A percentile compares a stretch with the other conserved stretches of the same genome.
These are phyloP conservation scores for Fomitopsis pinicola DNA, from an alignment of 1,284 basidiomycete species.

Conservation along the genomic window DNA sequence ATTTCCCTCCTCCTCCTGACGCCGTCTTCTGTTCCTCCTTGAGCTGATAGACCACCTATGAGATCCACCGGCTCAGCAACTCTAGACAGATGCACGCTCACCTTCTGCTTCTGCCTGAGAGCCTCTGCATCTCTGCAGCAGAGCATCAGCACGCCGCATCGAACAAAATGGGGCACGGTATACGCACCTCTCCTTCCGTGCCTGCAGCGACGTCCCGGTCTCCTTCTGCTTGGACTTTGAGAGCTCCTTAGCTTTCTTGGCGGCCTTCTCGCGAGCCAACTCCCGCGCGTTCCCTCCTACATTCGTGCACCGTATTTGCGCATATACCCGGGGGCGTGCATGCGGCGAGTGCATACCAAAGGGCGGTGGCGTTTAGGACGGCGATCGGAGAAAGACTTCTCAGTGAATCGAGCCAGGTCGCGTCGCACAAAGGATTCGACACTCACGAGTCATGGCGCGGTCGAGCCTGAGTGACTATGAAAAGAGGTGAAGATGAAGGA, in stretches of 20 bases:
- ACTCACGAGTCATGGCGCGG: conserved; percentile 23
- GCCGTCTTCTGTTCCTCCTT: conserved; percentile 51
- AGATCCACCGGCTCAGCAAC: neutral
- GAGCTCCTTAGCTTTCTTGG: conserved; percentile 57
- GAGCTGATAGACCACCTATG: conserved; percentile 25
- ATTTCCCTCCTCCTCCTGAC: neutral
- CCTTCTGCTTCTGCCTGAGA: conserved; percentile 73
- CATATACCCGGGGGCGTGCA: neutral
- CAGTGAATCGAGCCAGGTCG: conserved; percentile 20
- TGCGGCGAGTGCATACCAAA: neutral
- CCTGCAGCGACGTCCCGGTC: conserved; percentile 52
- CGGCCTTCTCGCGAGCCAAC: conserved; percentile 63
- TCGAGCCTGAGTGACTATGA: neutral
- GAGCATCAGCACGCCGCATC: conserved; percentile 4
- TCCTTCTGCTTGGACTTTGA: conserved; percentile 62
- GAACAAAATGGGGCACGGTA: neutral
- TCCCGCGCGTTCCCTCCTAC: conserved; percentile 80
- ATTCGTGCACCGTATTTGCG: neutral
- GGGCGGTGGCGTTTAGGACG: neutral
- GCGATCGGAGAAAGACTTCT: conserved; percentile 3
- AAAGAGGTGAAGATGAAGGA: neutral
- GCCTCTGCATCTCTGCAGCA: conserved; percentile 62
- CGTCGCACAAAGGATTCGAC: neutral
- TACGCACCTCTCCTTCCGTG: conserved; percentile 73
- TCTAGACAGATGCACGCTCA: conserved; percentile 14